Conservation (phyloP, 164 flowering plant species). For the Vitis labrusca region DNA sequence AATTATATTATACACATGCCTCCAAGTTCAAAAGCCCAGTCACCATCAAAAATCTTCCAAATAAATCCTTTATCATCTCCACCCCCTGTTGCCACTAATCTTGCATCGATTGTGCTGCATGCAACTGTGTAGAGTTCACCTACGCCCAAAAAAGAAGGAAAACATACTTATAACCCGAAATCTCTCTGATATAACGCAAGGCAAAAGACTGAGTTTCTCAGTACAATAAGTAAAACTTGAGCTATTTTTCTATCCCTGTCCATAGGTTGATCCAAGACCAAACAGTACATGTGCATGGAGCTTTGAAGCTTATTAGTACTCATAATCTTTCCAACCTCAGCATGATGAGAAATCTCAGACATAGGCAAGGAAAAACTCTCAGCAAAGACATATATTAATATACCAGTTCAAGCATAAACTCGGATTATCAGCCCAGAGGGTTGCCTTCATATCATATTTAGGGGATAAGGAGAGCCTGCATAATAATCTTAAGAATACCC, state of each 20-base stretch:
- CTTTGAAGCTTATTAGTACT: not conserved
- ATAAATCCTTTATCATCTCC: conserved; percentile 90
- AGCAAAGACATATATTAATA: not conserved
- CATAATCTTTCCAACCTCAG: not conserved
- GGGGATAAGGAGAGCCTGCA: not conserved
- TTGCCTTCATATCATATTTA: not conserved
- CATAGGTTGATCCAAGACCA: not conserved
- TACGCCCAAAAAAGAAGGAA: conserved; percentile 17
- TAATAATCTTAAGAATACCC: not conserved
- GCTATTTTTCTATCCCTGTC: not conserved
- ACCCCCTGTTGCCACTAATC: conserved; percentile 87
- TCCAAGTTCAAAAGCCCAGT: conserved; percentile 69
- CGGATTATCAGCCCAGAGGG: not conserved
- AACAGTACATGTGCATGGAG: not conserved
- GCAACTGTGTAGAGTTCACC: conserved; percentile 82
- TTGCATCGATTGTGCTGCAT: conserved; percentile 79
- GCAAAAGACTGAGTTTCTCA: not conserved
- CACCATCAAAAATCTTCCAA: conserved; percentile 82
- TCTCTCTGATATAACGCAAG: not conserved
- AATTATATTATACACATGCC: conserved; percentile 31
- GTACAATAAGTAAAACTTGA: not conserved
- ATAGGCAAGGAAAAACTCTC: not conserved
- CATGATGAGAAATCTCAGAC: not conserved
- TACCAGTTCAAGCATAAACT: not conserved
- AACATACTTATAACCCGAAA: not conserved